Conservation (phyloP, 441 rosid species). For the Adansonia gregorii region DNA sequence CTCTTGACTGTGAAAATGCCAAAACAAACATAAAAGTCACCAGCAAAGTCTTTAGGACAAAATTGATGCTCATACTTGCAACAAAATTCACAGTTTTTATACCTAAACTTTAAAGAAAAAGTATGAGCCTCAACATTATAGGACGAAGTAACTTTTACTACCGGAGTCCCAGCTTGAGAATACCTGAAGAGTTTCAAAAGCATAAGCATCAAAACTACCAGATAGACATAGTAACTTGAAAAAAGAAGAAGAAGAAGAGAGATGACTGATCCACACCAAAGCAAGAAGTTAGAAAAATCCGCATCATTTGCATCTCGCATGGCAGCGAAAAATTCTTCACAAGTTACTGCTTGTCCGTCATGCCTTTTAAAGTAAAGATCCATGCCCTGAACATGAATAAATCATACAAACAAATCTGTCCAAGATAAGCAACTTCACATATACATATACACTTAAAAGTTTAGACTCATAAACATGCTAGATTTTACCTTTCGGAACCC, state of each 20-base stretch:
- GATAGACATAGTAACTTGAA: slow-evolving; percentile 11
- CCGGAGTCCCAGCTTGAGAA: slow-evolving; percentile 98
- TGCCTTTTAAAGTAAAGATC: slow-evolving; percentile 95
- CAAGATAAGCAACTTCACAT: slow-evolving; percentile 21
- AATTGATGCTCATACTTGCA: background rate
- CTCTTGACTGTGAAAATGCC: slow-evolving; percentile 66
- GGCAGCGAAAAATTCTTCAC: slow-evolving; percentile 95
- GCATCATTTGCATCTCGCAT: slow-evolving; percentile 96
- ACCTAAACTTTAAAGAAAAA: slow-evolving; percentile 91
- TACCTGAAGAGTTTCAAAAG: slow-evolving; percentile 58
- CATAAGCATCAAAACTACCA: slow-evolving; percentile 25
- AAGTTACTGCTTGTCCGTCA: slow-evolving; percentile 97
- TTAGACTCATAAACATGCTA: slow-evolving; percentile 21
- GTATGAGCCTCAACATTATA: slow-evolving; percentile 75
- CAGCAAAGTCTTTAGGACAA: slow-evolving; percentile 11
- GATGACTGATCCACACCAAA: slow-evolving; percentile 53
- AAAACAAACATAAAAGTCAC: slow-evolving; percentile 23
- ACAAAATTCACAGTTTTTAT: slow-evolving; percentile 14
- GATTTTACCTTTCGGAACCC: slow-evolving; percentile 87
- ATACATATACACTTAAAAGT: slow-evolving; percentile 2
- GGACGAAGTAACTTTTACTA: slow-evolving; percentile 75
- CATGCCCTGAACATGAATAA: slow-evolving; percentile 66
- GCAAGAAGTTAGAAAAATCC: slow-evolving; percentile 90
- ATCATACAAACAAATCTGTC: slow-evolving; percentile 24
- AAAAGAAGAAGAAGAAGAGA: background rate